A percentile compares a stretch with the other conserved stretches of the same genome.
Conservation (phyloP, 2,329 filamentous ascomycete genomes). For the Phialophora tarda region DNA sequence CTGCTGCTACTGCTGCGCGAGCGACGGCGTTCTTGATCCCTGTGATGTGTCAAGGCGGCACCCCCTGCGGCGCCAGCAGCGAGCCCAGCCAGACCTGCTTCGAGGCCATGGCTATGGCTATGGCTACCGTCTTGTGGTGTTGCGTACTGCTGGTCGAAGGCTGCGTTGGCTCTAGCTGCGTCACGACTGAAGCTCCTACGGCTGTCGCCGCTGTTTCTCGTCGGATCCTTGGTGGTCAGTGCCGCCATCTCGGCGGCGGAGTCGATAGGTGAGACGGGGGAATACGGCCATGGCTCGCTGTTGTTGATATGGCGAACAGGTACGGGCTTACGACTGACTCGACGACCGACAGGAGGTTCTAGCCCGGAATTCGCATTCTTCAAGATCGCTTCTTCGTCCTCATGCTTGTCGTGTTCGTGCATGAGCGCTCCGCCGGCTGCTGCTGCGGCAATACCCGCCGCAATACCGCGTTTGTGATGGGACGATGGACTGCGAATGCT, state of each 20-base stretch:
- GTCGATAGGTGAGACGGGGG: constrained; percentile 30
- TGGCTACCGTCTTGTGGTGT: background rate
- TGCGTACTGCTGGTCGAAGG: constrained; percentile 28
- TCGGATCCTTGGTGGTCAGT: background rate
- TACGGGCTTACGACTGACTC: constrained; percentile 33
- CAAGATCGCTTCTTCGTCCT: constrained; percentile 18
- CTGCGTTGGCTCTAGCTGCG: constrained; percentile 30
- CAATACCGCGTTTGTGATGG: constrained; percentile 19
- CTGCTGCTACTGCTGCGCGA: constrained; percentile 27
- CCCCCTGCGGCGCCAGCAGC: constrained; percentile 22
- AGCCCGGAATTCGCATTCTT: background rate
- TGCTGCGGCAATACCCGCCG: constrained; percentile 33
- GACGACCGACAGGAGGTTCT: constrained; percentile 1
- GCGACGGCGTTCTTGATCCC: constrained; percentile 19
- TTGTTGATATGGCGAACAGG: constrained; percentile 27
- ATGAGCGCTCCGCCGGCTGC: constrained; percentile 30
- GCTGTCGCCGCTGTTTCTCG: constrained; percentile 21
- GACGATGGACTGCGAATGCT: constrained; percentile 12
- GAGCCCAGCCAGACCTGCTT: constrained; percentile 19
- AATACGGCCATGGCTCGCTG: constrained; percentile 35
- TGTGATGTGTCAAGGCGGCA: constrained; percentile 21
- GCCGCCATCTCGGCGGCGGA: constrained; percentile 12
- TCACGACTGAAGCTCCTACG: constrained; percentile 24
- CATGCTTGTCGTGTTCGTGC: constrained; percentile 25
- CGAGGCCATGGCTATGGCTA: constrained; percentile 10